Conservation (phyloP, 2,329 filamentous ascomycete species). For the Meredithiella fracta region DNA sequence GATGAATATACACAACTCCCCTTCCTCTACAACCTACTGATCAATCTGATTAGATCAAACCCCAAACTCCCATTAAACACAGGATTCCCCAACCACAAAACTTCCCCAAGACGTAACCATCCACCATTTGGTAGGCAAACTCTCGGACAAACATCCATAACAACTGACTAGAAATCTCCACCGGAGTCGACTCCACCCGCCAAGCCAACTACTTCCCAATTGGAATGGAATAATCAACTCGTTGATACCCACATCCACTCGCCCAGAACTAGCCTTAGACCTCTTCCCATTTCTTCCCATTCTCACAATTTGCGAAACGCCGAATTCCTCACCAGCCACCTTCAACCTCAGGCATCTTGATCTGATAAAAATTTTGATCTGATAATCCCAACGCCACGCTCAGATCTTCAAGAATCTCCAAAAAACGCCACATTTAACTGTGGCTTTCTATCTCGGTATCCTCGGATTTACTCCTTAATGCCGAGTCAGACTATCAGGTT, state of each 20-base stretch:
- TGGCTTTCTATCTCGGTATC: not conserved
- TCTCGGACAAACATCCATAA: too few species aligned
- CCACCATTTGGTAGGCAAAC: too few species aligned
- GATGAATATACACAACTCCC: too few species aligned
- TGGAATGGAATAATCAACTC: too few species aligned
- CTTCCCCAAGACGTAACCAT: too few species aligned
- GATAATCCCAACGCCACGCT: not conserved
- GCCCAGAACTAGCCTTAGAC: not conserved
- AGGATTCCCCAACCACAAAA: not conserved
- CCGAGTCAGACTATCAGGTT: not conserved
- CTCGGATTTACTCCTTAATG: not conserved
- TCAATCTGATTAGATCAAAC: not conserved
- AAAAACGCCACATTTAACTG: not conserved
- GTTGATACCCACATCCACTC: too few species aligned
- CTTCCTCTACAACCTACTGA: not conserved
- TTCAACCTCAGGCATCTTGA: not conserved
- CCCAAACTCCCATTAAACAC: not conserved
- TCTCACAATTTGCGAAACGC: not conserved
- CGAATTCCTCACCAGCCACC: not conserved
- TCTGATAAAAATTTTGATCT: not conserved
- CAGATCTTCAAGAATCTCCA: not conserved
- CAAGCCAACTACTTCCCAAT: too few species aligned
- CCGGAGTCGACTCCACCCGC: too few species aligned
- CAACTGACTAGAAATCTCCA: too few species aligned
- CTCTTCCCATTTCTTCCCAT: not conserved